These are phyloP conservation scores for Tephrocybe sp. DNA, from an alignment of 768 basidiomycete species.

Conservation along the genomic window DNA sequence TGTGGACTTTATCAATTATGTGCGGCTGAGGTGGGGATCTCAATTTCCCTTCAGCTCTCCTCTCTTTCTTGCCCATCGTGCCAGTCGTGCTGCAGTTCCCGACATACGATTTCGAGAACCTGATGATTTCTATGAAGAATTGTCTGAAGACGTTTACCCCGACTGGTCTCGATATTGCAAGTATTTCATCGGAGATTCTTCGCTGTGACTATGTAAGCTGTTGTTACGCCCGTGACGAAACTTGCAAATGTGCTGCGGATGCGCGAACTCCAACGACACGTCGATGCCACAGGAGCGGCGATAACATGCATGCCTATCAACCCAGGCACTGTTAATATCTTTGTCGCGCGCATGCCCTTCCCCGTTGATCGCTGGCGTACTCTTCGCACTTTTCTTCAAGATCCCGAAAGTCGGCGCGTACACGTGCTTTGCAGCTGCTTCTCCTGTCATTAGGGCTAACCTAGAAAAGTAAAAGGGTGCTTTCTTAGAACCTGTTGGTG, in stretches of 20 bases:
- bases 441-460: slow-evolving; percentile 30
- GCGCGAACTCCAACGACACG: slow-evolving; percentile 43
- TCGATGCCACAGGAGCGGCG: slow-evolving; percentile 29
- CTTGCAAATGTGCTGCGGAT: slow-evolving; percentile 44
- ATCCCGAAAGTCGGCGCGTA: slow-evolving; percentile 34
- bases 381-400: slow-evolving; percentile 27
- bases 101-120: slow-evolving; percentile 27
- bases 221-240: slow-evolving; percentile 40
- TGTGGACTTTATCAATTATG: no score
- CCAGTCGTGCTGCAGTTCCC: slow-evolving; percentile 18
- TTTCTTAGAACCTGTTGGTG: slow-evolving; percentile 36
- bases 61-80: slow-evolving; percentile 26
- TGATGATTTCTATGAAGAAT: slow-evolving; percentile 34
- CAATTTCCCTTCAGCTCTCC: no score
- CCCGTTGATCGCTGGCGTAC: slow-evolving; percentile 17
- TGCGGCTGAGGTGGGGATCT: no score
- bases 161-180: slow-evolving; percentile 27
- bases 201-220: neutral
- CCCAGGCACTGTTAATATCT: slow-evolving; percentile 35
- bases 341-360: slow-evolving; percentile 21
- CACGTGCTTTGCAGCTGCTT: slow-evolving; percentile 40
- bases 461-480: slow-evolving; percentile 34
- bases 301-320: slow-evolving; percentile 34
- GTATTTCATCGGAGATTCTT: neutral
- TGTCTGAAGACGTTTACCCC: slow-evolving; percentile 23